A percentile compares a stretch with the other conserved stretches of the same genome.
phyloP scores from a whole-genome alignment of 306 rosid genomes.

The Castanea sativa region DNA sequence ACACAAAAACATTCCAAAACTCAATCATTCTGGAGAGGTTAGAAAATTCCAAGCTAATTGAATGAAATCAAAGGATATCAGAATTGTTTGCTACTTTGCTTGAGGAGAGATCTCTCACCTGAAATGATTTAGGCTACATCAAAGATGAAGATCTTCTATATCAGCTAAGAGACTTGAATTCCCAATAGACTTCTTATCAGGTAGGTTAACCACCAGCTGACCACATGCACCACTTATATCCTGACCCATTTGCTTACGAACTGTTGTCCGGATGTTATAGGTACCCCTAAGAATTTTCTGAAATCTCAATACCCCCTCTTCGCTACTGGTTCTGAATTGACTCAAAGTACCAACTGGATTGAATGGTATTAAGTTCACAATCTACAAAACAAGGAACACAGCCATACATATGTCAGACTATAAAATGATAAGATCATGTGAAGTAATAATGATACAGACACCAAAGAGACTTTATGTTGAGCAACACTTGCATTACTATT shows the following conservation, averaged over 20 bases:
- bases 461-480: too few relatives aligned
- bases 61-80: background rate
- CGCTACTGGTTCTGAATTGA: slow-evolving; percentile 65
- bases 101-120: slow-evolving; percentile 12
- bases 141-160: slow-evolving; percentile 82
- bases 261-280: slow-evolving; percentile 75
- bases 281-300: slow-evolving; percentile 81
- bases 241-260: slow-evolving; percentile 93
- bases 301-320: slow-evolving; percentile 62
- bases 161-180: slow-evolving; percentile 51
- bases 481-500: background rate
- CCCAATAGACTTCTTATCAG: slow-evolving; percentile 49
- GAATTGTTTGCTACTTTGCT: background rate
- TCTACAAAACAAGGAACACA: slow-evolving; percentile 51
- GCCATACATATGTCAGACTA: background rate
- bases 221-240: slow-evolving; percentile 99
- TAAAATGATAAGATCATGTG: background rate
- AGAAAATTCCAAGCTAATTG: background rate
- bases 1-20: background rate
- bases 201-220: slow-evolving; percentile 71
- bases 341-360: slow-evolving; percentile 86
- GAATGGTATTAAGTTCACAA: slow-evolving; percentile 93
- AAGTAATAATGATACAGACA: background rate
- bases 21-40: background rate
- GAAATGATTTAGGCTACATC: slow-evolving; percentile 25